These are phyloP conservation scores for Calocybe cyanea DNA, from an alignment of 768 basidiomycete genomes.

Conservation along the genomic window DNA sequence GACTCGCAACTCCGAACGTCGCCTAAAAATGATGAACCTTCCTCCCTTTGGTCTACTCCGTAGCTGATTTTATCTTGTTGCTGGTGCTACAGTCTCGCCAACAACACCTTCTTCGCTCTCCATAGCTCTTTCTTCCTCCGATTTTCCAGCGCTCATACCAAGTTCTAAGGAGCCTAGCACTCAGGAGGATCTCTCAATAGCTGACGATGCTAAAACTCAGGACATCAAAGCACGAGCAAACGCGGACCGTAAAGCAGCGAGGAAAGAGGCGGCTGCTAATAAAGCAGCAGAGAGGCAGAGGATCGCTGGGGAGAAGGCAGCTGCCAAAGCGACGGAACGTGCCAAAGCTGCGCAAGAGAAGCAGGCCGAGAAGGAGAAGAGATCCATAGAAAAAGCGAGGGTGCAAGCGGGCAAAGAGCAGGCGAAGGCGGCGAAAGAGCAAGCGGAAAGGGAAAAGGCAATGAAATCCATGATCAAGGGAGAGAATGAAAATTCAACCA, in stretches of 20 bases:
- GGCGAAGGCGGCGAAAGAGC: conserved; percentile 27
- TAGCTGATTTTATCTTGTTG: conserved; percentile 47
- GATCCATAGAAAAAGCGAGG: conserved; percentile 43
- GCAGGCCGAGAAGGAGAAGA: conserved; percentile 49
- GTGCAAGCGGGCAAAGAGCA: conserved; percentile 33
- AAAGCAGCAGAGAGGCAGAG: conserved; percentile 60
- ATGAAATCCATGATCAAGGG: conserved; percentile 16
- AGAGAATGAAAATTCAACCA: conserved; percentile 29
- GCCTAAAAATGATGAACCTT: conserved; percentile 29
- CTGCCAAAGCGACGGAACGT: conserved; percentile 50
- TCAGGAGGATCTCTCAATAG: conserved; percentile 25
- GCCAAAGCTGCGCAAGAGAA: conserved; percentile 52
- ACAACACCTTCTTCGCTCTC: conserved; percentile 48
- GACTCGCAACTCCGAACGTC: conserved; percentile 28
- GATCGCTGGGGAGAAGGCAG: conserved; percentile 55
- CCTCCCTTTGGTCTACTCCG: conserved; percentile 50
- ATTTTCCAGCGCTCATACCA: conserved; percentile 69
- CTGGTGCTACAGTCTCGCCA: conserved; percentile 35
- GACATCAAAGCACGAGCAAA: conserved; percentile 48
- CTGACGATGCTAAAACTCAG: conserved; percentile 25
- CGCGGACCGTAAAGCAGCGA: conserved; percentile 58
- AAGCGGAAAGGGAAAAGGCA: conserved; percentile 33
- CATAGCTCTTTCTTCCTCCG: conserved; percentile 57
- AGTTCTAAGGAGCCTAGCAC: conserved; percentile 28
- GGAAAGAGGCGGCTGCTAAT: conserved; percentile 59